Evolutionary conservation across 805 yeast genomes (phyloP), one percentile per base, ranked within the genome.

Genomic region (Myxozyma geophila): DNA sequence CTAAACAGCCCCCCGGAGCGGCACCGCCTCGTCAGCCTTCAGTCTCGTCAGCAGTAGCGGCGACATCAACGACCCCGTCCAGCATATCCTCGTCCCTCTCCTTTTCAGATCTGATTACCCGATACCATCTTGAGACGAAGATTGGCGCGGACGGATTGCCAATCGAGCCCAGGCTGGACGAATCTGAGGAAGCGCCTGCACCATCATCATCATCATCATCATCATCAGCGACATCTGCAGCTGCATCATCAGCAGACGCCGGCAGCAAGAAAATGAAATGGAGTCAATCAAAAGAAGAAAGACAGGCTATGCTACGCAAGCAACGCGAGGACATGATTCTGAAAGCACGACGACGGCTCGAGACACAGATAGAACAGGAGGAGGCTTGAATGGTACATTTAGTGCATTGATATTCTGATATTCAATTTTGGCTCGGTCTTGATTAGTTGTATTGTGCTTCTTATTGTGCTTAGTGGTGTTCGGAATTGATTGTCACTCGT

Each of bases 271-370:
- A 70, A 43, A 44, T 57, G 61, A 67, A 74, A 53, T 79, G 87
- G 87, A 72, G 79, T 63, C 70, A 73, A 66, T 72, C 78, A 41
- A 77, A 81, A 41, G 78, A 76, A 52, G 79, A 77, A 64, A 79
- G 86, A 60, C 79, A 80, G 55, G 72, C 71, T 56, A 76, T 76
- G 40, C 76, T 85, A 58, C 79, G 79, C 50, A 77, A 78, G 59
- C 85, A 82, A 74, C 83, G 82, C 59, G 80, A 81, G 60, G 82
- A 82, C 54, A 81, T 88, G 87, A 81, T 88, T 48, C 73, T 83
- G 72, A 78, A 80, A 60, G 90, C 92, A 0, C 82, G 92, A 68
- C 75, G 79, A 68, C 82, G 87, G 72, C 77, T 90, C 74, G 69
- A 69, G 48, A 43, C 43, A 8, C 33, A 56, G 59, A 15, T 39